Base-by-base conservation (phyloP, 345 rosid species). In the Ceriops decandra region DNA sequence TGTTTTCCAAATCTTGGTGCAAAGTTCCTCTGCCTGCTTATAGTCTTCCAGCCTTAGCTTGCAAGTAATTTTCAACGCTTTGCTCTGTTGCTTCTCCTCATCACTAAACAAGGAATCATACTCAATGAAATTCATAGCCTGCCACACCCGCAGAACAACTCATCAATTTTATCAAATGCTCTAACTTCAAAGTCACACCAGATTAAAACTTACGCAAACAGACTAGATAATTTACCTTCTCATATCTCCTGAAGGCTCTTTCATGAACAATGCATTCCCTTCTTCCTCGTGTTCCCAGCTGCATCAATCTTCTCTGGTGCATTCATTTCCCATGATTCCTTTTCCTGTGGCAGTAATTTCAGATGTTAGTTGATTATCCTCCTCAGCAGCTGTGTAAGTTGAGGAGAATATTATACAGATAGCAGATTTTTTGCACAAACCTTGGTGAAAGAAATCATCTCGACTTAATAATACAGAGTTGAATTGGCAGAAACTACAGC, bases 251-350 rank as follows among this genome's bases (percentile, higher is more conserved):
- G 19, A 92, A 86, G 33, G 99, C 99, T 63, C 83, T 77, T 0
- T 75, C 80, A 76, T 91, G 71, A 88, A 95, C 79, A 85, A 64
- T 4, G 74, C 67, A 76, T 95, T 92, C 24, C 99, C 98, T 78
- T 90, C 96, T 82, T 95, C 99, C 79, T 95, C 88, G 90, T 95
- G 78, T 80, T 88, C 38, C 86, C 80, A 9, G 97, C 96, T 42
- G 90, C 89, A 79, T 87, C 99, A 64, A 92, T 84, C 79, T 95
- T 92, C 80, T 90, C 98, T 19, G 70, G 71, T 2, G 97, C 92
- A 79, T 76, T 92, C 24, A 24, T 24, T 24, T 24, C 24, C 24
- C 24, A 24, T 24, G 24, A 24, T 24, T 24, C 24, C 24, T 82
- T 95, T 15, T 95, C 99, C 92, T 91, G 73, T 27, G 74, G 51